Base-by-base conservation (phyloP, 2,329 filamentous ascomycete species). In the Setomelanomma holmii region DNA sequence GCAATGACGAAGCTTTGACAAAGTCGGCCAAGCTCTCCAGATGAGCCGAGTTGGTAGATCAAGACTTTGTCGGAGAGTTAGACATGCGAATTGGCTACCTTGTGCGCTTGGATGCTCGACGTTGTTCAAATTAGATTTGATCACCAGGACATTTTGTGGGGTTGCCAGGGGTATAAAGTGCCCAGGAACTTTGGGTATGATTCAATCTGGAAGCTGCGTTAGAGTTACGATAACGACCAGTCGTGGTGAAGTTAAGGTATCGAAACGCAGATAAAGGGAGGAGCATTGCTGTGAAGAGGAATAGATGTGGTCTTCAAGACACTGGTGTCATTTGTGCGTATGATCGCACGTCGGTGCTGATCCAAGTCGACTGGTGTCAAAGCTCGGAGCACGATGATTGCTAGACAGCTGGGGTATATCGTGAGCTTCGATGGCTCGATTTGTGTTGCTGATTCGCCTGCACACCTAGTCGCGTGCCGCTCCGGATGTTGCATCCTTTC, bases 321-420 rank as follows among this genome's bases (percentile, higher is more conserved):
- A 8, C 7, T 41, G 20, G n/a, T 23, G 21, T 16, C 12, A 21
- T 24, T 11, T 17, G 20, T 23, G 39, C 22, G 22, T 20, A 41
- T 16, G 6, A 24, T 16, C 21, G 22, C 39, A 27, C 39, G 12
- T 24, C 39, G 12, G 14, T 41, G n/a, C 39, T 41, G 11, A 12
- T 41, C 20, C 21, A 14, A 20, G 12, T 27, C 21, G n/a, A 10
- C 20, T 16, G 39, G 6, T 22, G 27, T 17, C 14, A 14, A 30
- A 8, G 27, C 12, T 35, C 19, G 17, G n/a, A 14, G 42, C 27
- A 35, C 11, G 17, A 36, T 35, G 17, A 14, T 35, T 22, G 24
- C 42, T 45, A 5, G n/a, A 35, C 33, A 36, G 30, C 42, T 54
- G 53, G 57, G 58, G 58, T 61, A 61, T 61, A 61, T 53, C 30